Evolutionary conservation across 495 filamentous ascomycete species (phyloP).

Genomic region (Podospora sp.): DNA sequence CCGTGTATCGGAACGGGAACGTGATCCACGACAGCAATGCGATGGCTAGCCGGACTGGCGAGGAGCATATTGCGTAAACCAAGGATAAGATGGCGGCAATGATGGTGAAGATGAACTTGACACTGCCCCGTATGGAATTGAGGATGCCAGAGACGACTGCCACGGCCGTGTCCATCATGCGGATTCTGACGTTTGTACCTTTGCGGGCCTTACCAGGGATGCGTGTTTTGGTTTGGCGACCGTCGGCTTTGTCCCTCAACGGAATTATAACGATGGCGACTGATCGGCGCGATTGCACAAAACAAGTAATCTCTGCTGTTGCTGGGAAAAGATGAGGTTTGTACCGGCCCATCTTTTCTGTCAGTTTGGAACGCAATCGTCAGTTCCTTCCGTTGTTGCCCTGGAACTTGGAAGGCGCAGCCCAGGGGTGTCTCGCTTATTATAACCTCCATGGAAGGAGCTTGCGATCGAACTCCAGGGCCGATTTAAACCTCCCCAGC

Average conservation of each 20-base stretch:
- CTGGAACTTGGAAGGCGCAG: not conserved
- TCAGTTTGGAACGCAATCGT: not conserved
- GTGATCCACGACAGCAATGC: constrained; percentile 34
- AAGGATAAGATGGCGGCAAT: constrained; percentile 92
- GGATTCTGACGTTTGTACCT: constrained; percentile 78
- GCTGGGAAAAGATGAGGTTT: not conserved
- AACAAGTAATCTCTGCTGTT: too few species aligned
- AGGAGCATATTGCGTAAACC: constrained; percentile 96
- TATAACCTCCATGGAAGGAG: too few species aligned
- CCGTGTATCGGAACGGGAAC: not conserved
- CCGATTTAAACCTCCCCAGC: too few species aligned
- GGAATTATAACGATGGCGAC: too few species aligned
- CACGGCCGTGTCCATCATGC: constrained; percentile 76
- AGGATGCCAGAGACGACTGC: constrained; percentile 67
- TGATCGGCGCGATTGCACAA: too few species aligned
- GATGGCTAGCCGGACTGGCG: constrained; percentile 91
- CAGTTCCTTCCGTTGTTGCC: not conserved
- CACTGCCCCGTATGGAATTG: constrained; percentile 77
- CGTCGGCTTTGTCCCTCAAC: too few species aligned
- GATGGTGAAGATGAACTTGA: constrained; percentile 94
- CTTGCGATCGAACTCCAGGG: too few species aligned
- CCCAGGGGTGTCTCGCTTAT: not conserved
- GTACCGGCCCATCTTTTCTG: not conserved
- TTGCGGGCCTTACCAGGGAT: too few species aligned
- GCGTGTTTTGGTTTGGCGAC: too few species aligned